Base-by-base conservation (phyloP, 768 basidiomycete species). In the Tulasnella sp. region DNA sequence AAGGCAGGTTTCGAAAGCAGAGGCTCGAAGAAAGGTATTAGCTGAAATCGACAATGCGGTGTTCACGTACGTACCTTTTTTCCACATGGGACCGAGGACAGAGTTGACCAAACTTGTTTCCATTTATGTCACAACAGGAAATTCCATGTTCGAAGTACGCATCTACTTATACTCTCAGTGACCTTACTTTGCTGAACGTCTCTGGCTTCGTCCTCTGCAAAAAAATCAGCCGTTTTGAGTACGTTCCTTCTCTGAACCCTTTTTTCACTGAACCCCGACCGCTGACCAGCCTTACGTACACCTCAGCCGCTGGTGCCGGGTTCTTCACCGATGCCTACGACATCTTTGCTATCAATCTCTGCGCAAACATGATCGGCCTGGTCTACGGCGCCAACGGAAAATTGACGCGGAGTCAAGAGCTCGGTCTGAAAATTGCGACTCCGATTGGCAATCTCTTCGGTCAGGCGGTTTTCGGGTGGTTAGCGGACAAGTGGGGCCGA, bases 11-110 rank as follows among this genome's bases (percentile, higher is more conserved):
- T 42, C 74, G 41, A 75, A 75, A 48, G 74, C 74, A 75, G 40
- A 93, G 85, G 90, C 91, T 73, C 91, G 96, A 81, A 90, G 93
- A 24, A 91, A 91, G 42, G 96, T 96, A 44, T 89, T 98, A 60
- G 89, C 92, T 22, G 94, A 96, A 85, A 90, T 97, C 81, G 96
- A 97, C 86, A 92, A 93, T 82, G 96, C 96, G 58, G 88, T 88
- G 74, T 97, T 97, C 86, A 92, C 92, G 93, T 94, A 85, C 78
- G 92, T 84, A 42, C 64, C 64, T 60, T 28, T 60, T 24, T 28
- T 75, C 74, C 74, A 44, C 74, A 42, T 75, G 40, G 74, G 5
- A 75, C 74, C 46, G 41, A 42, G 40, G 74, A 75, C 40, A 75
- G 16, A 69, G 31, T 69, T 69, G 64, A 69, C 64, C 22, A 69